phyloP scores from a whole-genome alignment of 2,329 filamentous ascomycete genomes.

The Nemania sp. region DNA sequence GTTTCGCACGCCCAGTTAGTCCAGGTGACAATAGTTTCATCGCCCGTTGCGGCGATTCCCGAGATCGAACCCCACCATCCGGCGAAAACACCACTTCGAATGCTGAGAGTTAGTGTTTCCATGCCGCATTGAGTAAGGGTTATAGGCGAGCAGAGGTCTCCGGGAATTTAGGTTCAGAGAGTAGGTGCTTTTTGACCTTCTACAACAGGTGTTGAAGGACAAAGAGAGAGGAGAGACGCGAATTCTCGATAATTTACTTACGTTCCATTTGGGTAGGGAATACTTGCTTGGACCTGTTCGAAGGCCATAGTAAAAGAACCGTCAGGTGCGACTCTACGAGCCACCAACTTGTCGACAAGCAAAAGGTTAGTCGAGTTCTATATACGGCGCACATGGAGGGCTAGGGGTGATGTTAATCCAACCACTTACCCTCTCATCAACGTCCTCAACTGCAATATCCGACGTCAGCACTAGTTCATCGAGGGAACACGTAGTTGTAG shows the following conservation, averaged over 20 bases:
- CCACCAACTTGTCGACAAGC: neutral
- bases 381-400: neutral
- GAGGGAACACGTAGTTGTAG: neutral
- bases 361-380: neutral
- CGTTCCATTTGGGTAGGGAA: constrained; percentile 25
- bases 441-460: neutral
- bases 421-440: constrained; percentile 1
- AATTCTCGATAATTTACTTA: neutral
- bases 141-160: neutral
- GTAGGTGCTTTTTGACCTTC: neutral
- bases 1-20: constrained; percentile 8
- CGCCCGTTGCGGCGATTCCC: neutral
- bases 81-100: neutral
- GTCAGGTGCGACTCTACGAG: neutral
- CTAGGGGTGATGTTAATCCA: neutral
- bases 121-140: neutral
- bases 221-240: neutral
- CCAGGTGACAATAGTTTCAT: constrained; percentile 7
- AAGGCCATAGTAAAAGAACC: constrained; percentile 15
- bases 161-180: neutral
- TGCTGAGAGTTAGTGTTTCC: neutral
- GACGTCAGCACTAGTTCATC: neutral
- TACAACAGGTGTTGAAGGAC: neutral
- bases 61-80: constrained; percentile 7
- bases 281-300: constrained; percentile 23